A percentile compares a stretch with the other conserved stretches of the same genome.
Evolutionary conservation across 805 yeast genomes (phyloP).

Genomic region (Wickerhamomyces sydowiorum): DNA sequence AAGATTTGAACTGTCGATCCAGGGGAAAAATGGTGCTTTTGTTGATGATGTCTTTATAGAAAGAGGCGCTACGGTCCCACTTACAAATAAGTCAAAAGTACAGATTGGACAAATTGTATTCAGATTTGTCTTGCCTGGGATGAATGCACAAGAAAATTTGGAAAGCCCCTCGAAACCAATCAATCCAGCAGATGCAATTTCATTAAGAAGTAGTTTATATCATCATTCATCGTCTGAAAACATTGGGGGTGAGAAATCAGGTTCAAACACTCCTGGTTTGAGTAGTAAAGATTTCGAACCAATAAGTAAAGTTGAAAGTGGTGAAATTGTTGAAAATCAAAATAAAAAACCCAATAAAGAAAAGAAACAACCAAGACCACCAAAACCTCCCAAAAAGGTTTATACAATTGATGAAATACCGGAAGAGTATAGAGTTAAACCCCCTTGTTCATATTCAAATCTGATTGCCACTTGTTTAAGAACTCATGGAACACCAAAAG

Average conservation of each 20-base stretch:
- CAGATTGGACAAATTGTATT: constrained; percentile 94
- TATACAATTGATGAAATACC: constrained; percentile 85
- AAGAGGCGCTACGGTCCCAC: constrained; percentile 85
- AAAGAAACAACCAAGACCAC: constrained; percentile 46
- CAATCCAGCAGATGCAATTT: constrained; percentile 59
- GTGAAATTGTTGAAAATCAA: too few relatives aligned
- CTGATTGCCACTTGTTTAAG: constrained; percentile 76
- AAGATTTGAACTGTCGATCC: constrained; percentile 82
- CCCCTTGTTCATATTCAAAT: constrained; percentile 73
- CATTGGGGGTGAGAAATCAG: constrained; percentile 4
- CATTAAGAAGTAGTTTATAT: constrained; percentile 46
- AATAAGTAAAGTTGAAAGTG: constrained; percentile 22
- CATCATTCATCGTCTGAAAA: constrained; percentile 16
- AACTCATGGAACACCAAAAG: constrained; percentile 58
- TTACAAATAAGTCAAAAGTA: constrained; percentile 73
- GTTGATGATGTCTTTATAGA: constrained; percentile 89
- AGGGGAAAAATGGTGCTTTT: constrained; percentile 96
- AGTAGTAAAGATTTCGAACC: constrained; percentile 21
- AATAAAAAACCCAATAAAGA: too few relatives aligned
- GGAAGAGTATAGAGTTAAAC: constrained; percentile 78
- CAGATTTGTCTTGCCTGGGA: constrained; percentile 76
- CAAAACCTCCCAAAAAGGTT: constrained; percentile 52
- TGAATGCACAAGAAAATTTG: constrained; percentile 34
- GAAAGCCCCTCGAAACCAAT: constrained; percentile 33
- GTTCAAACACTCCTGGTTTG: constrained; percentile 12